A percentile compares a stretch with the other conserved stretches of the same genome.
These are phyloP conservation scores for Monosporascus sp. DNA, from an alignment of 2,329 filamentous ascomycete species.

Conservation along the genomic window DNA sequence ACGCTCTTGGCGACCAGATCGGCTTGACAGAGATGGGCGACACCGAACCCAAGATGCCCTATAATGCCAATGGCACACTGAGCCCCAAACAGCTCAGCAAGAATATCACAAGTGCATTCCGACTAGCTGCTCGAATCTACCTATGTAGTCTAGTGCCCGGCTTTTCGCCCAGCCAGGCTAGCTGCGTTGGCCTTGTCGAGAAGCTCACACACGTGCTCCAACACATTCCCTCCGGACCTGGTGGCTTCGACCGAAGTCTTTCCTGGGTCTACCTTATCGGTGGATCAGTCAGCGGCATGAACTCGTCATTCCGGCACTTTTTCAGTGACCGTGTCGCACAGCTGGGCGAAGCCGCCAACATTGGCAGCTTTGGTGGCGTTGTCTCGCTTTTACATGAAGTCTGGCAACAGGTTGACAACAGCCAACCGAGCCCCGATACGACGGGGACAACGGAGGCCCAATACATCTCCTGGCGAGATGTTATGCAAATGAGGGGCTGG, in stretches of 20 bases:
- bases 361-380: slow-evolving; percentile 83
- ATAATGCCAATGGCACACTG: slow-evolving; percentile 66
- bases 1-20: slow-evolving; percentile 81
- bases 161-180: slow-evolving; percentile 69
- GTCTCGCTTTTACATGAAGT: slow-evolving; percentile 73
- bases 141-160: slow-evolving; percentile 93
- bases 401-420: slow-evolving; percentile 71
- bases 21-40: slow-evolving; percentile 69
- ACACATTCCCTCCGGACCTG: slow-evolving; percentile 73
- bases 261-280: slow-evolving; percentile 91
- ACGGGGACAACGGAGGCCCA: slow-evolving; percentile 40
- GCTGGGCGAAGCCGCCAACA: slow-evolving; percentile 70
- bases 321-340: slow-evolving; percentile 69
- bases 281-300: slow-evolving; percentile 69
- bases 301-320: slow-evolving; percentile 70
- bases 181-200: slow-evolving; percentile 70
- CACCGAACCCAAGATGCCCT: slow-evolving; percentile 53
- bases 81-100: slow-evolving; percentile 76
- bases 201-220: slow-evolving; percentile 73
- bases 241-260: slow-evolving; percentile 83
- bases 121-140: slow-evolving; percentile 88
- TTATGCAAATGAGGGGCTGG: slow-evolving; percentile 89
- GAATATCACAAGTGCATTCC: slow-evolving; percentile 89
- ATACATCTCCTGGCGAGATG: slow-evolving; percentile 88
- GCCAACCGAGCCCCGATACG: slow-evolving; percentile 31